These are phyloP conservation scores for Hyphopichia burtonii DNA, from an alignment of 1,139 yeast genomes.

Conservation along the genomic window DNA sequence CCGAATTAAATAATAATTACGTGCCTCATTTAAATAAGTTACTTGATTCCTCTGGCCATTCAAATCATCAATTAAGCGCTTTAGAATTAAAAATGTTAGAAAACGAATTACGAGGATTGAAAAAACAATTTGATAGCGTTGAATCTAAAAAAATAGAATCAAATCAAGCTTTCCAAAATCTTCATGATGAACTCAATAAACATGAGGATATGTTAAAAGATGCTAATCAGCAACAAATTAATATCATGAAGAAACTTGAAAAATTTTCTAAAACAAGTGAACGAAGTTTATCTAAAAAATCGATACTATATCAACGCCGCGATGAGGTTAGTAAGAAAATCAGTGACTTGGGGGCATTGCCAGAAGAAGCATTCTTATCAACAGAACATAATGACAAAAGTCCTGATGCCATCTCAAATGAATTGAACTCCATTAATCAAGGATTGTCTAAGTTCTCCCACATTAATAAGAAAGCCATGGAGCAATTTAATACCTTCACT, in stretches of 20 bases:
- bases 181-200: slow-evolving; percentile 32
- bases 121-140: slow-evolving; percentile 21
- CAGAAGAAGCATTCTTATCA: slow-evolving; percentile 73
- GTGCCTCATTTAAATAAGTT: slow-evolving; percentile 35
- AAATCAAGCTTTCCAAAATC: slow-evolving; percentile 19
- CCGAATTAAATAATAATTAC: slow-evolving; percentile 57
- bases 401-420: slow-evolving; percentile 55
- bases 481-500: slow-evolving; percentile 74
- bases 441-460: slow-evolving; percentile 66
- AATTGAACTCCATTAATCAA: slow-evolving; percentile 56
- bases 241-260: slow-evolving; percentile 56
- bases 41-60: slow-evolving; percentile 32
- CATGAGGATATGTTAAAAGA: slow-evolving; percentile 44
- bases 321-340: slow-evolving; percentile 74
- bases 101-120: slow-evolving; percentile 20
- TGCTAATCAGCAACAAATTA: slow-evolving; percentile 57
- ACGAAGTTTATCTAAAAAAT: slow-evolving; percentile 61
- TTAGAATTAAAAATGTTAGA: slow-evolving; percentile 41
- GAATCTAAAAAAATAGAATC: slow-evolving; percentile 17
- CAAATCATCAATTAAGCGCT: slow-evolving; percentile 39
- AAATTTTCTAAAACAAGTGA: slow-evolving; percentile 66
- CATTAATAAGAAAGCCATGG: slow-evolving; percentile 88
- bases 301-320: slow-evolving; percentile 59
- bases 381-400: slow-evolving; percentile 40
- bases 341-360: slow-evolving; percentile 80